Percentiles rank a stretch among this genome's conserved stretches.
Evolutionary conservation across 2,329 filamentous ascomycete genomes (phyloP).

Genomic region (Aspergillus udagawae): DNA sequence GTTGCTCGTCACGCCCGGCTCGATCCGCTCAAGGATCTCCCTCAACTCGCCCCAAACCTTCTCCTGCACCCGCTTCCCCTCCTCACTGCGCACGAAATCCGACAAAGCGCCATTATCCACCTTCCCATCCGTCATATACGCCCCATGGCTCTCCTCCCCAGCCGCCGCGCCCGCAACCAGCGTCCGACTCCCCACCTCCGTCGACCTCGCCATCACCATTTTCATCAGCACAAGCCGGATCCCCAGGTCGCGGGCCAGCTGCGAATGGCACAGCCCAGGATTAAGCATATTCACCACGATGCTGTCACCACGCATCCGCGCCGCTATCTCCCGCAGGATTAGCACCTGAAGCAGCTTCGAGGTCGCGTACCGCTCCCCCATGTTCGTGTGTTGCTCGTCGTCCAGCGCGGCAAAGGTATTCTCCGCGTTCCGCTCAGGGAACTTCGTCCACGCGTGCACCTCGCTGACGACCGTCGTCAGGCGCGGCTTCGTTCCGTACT

Average conservation of each 20-base stretch:
- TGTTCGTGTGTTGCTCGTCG: constrained; percentile 30
- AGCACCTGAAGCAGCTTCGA: constrained; percentile 50
- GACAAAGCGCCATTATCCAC: constrained; percentile 25
- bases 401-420: constrained; percentile 38
- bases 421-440: constrained; percentile 36
- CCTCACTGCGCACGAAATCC: constrained; percentile 37
- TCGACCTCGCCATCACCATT: constrained; percentile 38
- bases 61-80: constrained; percentile 35
- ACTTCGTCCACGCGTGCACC: constrained; percentile 37
- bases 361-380: constrained; percentile 41
- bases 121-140: constrained; percentile 41
- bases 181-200: constrained; percentile 48
- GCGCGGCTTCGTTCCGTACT: constrained; percentile 30
- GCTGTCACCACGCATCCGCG: constrained; percentile 20
- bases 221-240: constrained; percentile 13
- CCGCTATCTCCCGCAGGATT: constrained; percentile 38
- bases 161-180: constrained; percentile 36
- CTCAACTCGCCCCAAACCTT: constrained; percentile 45
- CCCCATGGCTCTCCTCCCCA: constrained; percentile 44
- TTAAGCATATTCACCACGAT: constrained; percentile 52
- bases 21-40: constrained; percentile 39
- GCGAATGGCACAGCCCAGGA: constrained; percentile 51
- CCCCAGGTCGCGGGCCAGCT: constrained; percentile 38
- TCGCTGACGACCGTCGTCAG: constrained; percentile 40
- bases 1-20: constrained; percentile 33